Conservation (phyloP, 768 basidiomycete species). For the Gautieria morchelliformis region DNA sequence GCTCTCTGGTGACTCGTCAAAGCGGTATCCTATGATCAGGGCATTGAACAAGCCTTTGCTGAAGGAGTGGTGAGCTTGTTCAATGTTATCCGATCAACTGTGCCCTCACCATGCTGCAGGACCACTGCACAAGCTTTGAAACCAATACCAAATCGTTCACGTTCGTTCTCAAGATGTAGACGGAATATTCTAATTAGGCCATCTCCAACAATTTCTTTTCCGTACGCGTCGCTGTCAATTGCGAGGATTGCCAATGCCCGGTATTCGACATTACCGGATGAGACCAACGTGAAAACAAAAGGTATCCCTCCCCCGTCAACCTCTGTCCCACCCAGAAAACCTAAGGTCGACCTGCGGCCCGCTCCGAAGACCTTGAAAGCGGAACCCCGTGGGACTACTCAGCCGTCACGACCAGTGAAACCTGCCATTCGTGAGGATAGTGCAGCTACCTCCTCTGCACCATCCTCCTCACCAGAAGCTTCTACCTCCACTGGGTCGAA, state of each 20-base stretch:
- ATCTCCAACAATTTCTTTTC: neutral
- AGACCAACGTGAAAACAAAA: neutral
- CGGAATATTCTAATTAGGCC: neutral
- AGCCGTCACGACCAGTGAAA: conserved; percentile 19
- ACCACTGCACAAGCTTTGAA: neutral
- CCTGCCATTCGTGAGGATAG: conserved; percentile 17
- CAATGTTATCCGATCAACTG: too few relatives aligned
- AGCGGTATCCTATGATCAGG: neutral
- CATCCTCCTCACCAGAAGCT: conserved; percentile 14
- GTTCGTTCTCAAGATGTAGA: conserved; percentile 5
- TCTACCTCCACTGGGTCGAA: conserved; percentile 10
- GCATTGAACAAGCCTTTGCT: neutral
- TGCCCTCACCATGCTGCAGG: neutral
- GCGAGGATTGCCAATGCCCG: neutral
- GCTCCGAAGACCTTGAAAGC: conserved; percentile 40
- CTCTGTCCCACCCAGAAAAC: conserved; percentile 20
- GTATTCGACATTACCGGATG: conserved; percentile 3
- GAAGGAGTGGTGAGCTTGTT: conserved; percentile 3
- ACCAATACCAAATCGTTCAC: neutral
- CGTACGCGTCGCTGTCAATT: neutral
- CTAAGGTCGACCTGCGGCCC: conserved; percentile 53
- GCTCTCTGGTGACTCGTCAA: too few relatives aligned
- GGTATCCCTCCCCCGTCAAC: neutral
- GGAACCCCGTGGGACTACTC: conserved; percentile 14
- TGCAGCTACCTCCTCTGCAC: conserved; percentile 17